Base-by-base conservation (phyloP, 306 rosid genomes). In the Quercus aquifolioides region DNA sequence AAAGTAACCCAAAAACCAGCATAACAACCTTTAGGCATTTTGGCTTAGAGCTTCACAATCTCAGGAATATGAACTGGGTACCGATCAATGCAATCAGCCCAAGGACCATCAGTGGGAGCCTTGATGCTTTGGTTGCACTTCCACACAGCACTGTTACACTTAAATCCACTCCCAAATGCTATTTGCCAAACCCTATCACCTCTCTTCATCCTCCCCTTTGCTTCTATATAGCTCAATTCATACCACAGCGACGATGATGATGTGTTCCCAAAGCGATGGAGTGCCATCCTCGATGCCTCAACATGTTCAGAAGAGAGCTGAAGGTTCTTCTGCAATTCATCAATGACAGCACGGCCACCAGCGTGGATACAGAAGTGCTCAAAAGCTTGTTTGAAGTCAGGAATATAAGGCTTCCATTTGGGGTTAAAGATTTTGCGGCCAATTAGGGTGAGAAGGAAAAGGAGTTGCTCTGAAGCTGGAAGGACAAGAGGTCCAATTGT, bases 311-410 rank as follows among this genome's bases (percentile, higher is more conserved):
- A 26, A 0, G 99, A 95, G 1, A 95, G 91, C 86, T 95, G 99
- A 1, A 95, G 90, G 13, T 93, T 95, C 92, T 91, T 95, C 88
- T 95, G 99, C 49, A 95, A 57, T 75, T 95, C 99, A 9, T 95
- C 99, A 52, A 95, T 95, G 25, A 95, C 99, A 0, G 98, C 98
- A 17, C 98, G 82, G 0, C 98, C 98, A 0, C 98, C 98, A 0
- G 98, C 98, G 74, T 95, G 99, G 75, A 95, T 95, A 59, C 99
- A 95, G 74, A 95, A 95, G 55, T 95, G 99, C 79, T 95, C 99
- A 51, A 95, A 95, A 0, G 99, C 99, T 75, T 90, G 96, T 76
- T 89, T 90, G 82, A 93, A 95, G 74, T 95, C 99, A 0, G 99
- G 99, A 14, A 95, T 95, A 58, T 95, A 95, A 0, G 99, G 98